Base-by-base conservation (phyloP, 2,329 filamentous ascomycete species). In the Aspergillus puulaauensis region DNA sequence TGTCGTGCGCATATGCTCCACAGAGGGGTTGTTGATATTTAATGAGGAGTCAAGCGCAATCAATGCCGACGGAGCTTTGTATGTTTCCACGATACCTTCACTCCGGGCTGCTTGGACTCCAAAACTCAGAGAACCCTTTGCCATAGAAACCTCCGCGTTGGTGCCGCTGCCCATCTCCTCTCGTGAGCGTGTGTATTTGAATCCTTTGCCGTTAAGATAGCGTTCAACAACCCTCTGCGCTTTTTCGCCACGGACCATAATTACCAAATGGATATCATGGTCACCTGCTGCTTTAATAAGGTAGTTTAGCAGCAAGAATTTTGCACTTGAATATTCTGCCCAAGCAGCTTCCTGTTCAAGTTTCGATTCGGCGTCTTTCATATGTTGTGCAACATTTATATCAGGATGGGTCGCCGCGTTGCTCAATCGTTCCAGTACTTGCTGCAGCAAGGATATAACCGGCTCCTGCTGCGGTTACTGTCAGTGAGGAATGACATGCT, bases 301-400 rank as follows among this genome's bases (percentile, higher is more conserved):
- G 54, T 76, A 71, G n/a, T 75, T 73, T 4, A 80, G 67, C 19
- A 80, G 72, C 19, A 73, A 65, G 44, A 80, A 80, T 60, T 80
- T 80, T 9, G 77, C 71, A 49, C 78, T 79, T 7, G 75, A 77
- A 60, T 79, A 79, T 54, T 80, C 77, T 4, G 76, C 77, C 74
- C 77, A 80, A 4, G 73, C 66, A 6, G 77, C 74, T 58, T 78
- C 72, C 54, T 74, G 71, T 45, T 67, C 61, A 6, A 73, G 64
- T 37, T 75, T 70, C 2, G 70, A 62, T 12, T 72, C 65, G 9
- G 69, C 63, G 15, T 68, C 68, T 48, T 68, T 71, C n/a, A 76
- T 65, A 52, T 76, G 72, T 9, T 73, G 70, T 2, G 69, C 64
- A 7, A 78, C 70, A 55, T 78, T 79, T 37, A 80, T 62, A 61